These are phyloP conservation scores for Tribonema minus DNA, from an alignment of 108 stramenopile species.

Conservation along the genomic window DNA sequence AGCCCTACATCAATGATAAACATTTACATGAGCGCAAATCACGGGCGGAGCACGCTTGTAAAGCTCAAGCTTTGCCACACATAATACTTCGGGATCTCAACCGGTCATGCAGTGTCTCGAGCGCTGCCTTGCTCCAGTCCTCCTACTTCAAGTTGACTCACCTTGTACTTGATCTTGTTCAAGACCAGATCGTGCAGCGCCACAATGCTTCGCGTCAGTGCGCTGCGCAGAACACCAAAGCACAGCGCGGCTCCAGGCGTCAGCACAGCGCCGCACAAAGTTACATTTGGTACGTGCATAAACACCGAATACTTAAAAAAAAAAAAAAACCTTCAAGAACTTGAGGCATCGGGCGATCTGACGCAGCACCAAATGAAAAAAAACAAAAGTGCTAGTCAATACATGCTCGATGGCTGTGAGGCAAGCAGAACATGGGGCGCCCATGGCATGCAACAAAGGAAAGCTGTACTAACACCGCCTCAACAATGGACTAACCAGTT, in stretches of 20 bases:
- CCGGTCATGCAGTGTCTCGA: background rate
- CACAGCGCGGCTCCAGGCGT: background rate
- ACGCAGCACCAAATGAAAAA: too few species aligned
- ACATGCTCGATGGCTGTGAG: too few species aligned
- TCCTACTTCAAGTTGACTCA: background rate
- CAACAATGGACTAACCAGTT: too few species aligned
- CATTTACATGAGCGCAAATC: background rate
- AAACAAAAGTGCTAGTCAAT: too few species aligned
- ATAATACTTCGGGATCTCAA: background rate
- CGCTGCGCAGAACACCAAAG: background rate
- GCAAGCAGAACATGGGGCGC: too few species aligned
- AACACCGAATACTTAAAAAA: too few species aligned
- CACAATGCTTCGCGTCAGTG: slow-evolving; percentile 85
- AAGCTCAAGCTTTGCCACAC: background rate
- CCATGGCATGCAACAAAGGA: too few species aligned
- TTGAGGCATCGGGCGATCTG: too few species aligned
- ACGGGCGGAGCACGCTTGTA: background rate
- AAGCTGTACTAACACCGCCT: too few species aligned
- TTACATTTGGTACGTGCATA: too few species aligned
- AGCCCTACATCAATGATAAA: background rate
- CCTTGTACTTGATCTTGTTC: slow-evolving; percentile 65
- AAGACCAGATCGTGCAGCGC: slow-evolving; percentile 91
- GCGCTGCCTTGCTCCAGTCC: too few species aligned
- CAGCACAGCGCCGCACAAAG: background rate
- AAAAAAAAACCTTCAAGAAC: too few species aligned